phyloP scores from a whole-genome alignment of 345 rosid genomes.

The Rhodamnia argentea region DNA sequence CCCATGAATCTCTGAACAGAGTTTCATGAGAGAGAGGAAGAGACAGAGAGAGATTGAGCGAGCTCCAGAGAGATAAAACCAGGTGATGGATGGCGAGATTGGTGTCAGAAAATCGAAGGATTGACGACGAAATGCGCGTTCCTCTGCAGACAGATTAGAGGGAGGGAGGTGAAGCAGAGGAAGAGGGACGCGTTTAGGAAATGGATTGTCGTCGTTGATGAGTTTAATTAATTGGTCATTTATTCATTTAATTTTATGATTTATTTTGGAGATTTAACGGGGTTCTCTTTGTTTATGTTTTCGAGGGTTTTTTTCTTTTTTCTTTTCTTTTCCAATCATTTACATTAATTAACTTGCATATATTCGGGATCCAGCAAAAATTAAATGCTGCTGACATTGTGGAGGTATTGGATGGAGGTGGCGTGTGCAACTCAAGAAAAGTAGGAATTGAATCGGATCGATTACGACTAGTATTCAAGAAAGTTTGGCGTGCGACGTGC shows the following conservation, averaged over 20 bases:
- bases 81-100: background rate
- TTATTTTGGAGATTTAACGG: background rate
- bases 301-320: background rate
- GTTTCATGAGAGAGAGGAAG: background rate
- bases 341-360: background rate
- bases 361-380: background rate
- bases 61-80: background rate
- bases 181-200: background rate
- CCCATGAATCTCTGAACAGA: background rate
- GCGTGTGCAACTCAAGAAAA: background rate
- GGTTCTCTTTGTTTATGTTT: background rate
- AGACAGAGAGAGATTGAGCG: background rate
- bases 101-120: background rate
- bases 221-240: background rate
- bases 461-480: background rate
- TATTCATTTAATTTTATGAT: background rate
- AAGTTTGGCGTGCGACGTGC: background rate
- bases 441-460: background rate
- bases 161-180: background rate
- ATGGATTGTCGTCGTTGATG: background rate
- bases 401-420: background rate
- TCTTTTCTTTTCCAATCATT: background rate
- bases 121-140: background rate
- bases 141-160: background rate
- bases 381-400: background rate